These are phyloP conservation scores for Trichocladium antarcticum DNA, from an alignment of 495 filamentous ascomycete species.

Conservation along the genomic window DNA sequence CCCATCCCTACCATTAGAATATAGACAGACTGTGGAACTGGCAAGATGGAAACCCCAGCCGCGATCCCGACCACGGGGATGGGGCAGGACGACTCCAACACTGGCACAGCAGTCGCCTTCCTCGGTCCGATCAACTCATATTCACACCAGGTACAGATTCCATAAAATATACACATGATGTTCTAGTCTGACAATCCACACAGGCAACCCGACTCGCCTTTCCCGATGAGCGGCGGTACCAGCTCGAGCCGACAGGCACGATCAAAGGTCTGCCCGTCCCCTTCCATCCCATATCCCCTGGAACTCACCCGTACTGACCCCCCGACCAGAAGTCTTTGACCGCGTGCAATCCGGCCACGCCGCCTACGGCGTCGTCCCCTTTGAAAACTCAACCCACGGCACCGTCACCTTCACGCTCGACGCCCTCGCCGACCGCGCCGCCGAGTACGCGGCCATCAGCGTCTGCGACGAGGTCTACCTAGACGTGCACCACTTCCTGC, in stretches of 20 bases:
- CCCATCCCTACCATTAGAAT: too few relatives aligned
- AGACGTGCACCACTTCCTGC: conserved; percentile 73
- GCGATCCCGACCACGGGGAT: background rate
- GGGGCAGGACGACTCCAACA: background rate
- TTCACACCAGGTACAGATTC: conserved; percentile 72
- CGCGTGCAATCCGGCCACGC: conserved; percentile 54
- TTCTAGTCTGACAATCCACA: background rate
- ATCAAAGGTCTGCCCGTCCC: conserved; percentile 43
- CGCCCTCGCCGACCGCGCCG: conserved; percentile 62
- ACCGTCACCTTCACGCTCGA: conserved; percentile 81
- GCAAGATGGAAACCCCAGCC: background rate
- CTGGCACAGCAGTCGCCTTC: conserved; percentile 49
- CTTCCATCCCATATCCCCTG: background rate
- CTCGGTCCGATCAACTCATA: conserved; percentile 78
- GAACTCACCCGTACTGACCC: background rate
- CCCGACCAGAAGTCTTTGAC: conserved; percentile 57
- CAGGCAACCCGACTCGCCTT: conserved; percentile 62
- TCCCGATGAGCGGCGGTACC: conserved; percentile 31
- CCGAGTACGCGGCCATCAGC: conserved; percentile 48
- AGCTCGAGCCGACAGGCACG: conserved; percentile 48
- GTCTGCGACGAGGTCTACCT: conserved; percentile 77
- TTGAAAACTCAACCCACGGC: conserved; percentile 93
- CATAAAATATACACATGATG: background rate
- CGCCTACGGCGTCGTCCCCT: conserved; percentile 74
- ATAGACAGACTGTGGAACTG: too few relatives aligned